phyloP scores from a whole-genome alignment of 495 filamentous ascomycete species.

The Penicillium ochrochloron region DNA sequence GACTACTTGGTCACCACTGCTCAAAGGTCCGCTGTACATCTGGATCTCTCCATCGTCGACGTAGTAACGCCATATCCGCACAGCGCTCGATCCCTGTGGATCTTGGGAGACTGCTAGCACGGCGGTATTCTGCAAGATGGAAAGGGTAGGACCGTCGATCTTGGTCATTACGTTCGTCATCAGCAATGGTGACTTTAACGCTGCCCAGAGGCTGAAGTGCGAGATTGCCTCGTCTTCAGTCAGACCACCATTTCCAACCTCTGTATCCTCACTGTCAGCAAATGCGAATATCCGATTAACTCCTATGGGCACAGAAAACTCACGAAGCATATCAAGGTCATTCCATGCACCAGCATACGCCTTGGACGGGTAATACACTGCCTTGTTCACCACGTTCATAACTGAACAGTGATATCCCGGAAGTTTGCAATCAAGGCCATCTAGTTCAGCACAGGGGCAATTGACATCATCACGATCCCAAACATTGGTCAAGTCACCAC shows the following conservation, averaged over 20 bases:
- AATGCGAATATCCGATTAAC: conserved; percentile 16
- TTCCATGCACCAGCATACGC: conserved; percentile 42
- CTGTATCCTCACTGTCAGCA: conserved; percentile 40
- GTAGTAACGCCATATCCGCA: conserved; percentile 46
- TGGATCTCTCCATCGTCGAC: conserved; percentile 48
- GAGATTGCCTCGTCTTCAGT: conserved; percentile 44
- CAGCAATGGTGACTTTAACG: conserved; percentile 41
- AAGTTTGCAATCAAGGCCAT: conserved; percentile 48
- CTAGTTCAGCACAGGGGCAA: conserved; percentile 44
- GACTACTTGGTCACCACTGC: conserved; percentile 50
- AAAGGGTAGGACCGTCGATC: conserved; percentile 34
- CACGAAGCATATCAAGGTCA: conserved; percentile 58
- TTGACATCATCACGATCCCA: conserved; percentile 36
- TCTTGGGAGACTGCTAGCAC: conserved; percentile 54
- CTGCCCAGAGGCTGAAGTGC: conserved; percentile 44
- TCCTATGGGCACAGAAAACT: neutral
- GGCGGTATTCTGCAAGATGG: conserved; percentile 47
- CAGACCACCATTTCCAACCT: conserved; percentile 65
- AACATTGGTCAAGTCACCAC: conserved; percentile 46
- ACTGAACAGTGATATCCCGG: conserved; percentile 61
- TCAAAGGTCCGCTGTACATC: conserved; percentile 53
- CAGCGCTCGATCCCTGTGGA: conserved; percentile 39
- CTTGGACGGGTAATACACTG: conserved; percentile 39
- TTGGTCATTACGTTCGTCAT: conserved; percentile 39
- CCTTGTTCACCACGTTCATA: conserved; percentile 56